Evolutionary conservation across 2,329 filamentous ascomycete genomes (phyloP).

Genomic region (Xylaria sp.): DNA sequence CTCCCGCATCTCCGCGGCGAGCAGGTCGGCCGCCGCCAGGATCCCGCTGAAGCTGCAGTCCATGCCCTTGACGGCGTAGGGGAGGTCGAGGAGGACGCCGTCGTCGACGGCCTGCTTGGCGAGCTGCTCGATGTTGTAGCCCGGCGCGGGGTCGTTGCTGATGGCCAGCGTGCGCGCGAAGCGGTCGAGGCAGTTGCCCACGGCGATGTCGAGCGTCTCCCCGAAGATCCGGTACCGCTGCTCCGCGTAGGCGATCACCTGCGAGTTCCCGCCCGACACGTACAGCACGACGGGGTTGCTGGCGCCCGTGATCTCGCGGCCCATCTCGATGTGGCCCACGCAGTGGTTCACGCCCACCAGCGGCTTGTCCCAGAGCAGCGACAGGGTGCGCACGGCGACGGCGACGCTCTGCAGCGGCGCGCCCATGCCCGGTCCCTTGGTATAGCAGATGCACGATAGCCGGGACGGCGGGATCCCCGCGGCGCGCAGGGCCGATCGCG

Average conservation of each 20-base stretch:
- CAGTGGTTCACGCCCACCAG: slow-evolving; percentile 97
- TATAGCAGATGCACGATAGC: slow-evolving; percentile 94
- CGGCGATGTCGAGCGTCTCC: slow-evolving; percentile 95
- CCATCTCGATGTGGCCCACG: slow-evolving; percentile 99
- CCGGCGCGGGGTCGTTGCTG: slow-evolving; percentile 94
- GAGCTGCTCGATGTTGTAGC: slow-evolving; percentile 97
- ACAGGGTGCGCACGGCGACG: slow-evolving; percentile 82
- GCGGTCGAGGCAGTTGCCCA: slow-evolving; percentile 95
- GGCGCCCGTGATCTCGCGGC: slow-evolving; percentile 88
- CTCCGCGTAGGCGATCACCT: slow-evolving; percentile 96
- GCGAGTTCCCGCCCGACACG: slow-evolving; percentile 94
- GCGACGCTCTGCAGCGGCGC: slow-evolving; percentile 89
- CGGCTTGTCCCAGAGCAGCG: slow-evolving; percentile 86
- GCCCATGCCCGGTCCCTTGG: slow-evolving; percentile 95
- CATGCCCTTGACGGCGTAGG: slow-evolving; percentile 98
- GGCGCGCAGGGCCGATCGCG: slow-evolving; percentile 79
- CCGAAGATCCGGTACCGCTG: slow-evolving; percentile 97
- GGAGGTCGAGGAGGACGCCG: slow-evolving; percentile 78
- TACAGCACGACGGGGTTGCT: slow-evolving; percentile 94
- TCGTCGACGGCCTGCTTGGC: slow-evolving; percentile 73
- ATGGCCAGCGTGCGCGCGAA: slow-evolving; percentile 93
- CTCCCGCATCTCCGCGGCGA: slow-evolving; percentile 74
- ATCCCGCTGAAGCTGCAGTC: slow-evolving; percentile 97
- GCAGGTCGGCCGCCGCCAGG: slow-evolving; percentile 80
- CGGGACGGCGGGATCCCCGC: slow-evolving; percentile 71